phyloP scores from a whole-genome alignment of 352 stramenopile species.

The Phytophthora meadii region DNA sequence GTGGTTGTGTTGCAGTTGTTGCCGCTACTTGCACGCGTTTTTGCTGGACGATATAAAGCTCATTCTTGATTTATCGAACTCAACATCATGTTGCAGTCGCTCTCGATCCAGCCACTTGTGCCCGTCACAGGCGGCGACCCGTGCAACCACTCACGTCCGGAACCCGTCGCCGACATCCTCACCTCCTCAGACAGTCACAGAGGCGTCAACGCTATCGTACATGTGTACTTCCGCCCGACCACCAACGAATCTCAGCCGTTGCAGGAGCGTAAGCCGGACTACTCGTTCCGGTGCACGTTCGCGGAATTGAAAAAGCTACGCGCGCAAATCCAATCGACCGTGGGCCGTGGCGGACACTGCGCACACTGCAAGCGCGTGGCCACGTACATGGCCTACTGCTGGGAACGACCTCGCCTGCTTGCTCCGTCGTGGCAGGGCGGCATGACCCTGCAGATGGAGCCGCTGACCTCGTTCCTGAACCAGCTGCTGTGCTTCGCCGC shows the following conservation, averaged over 20 bases:
- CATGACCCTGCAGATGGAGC: constrained; percentile 41
- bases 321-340: constrained; percentile 31
- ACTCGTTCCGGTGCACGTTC: constrained; percentile 35
- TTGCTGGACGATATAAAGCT: constrained; percentile 13
- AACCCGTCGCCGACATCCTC: constrained; percentile 35
- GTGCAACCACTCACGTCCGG: constrained; percentile 24
- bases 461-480: constrained; percentile 41
- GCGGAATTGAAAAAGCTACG: constrained; percentile 40
- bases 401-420: constrained; percentile 42
- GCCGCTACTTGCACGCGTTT: constrained; percentile 12
- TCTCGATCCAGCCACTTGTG: constrained; percentile 37
- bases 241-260: constrained; percentile 8
- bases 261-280: constrained; percentile 31
- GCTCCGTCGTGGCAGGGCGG: constrained; percentile 41
- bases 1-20: constrained; percentile 30
- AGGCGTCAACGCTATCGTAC: constrained; percentile 31
- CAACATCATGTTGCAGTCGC: constrained; percentile 42
- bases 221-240: constrained; percentile 33
- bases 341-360: constrained; percentile 35
- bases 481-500: constrained; percentile 37
- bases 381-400: constrained; percentile 44
- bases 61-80: constrained; percentile 33
- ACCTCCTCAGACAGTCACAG: constrained; percentile 27
- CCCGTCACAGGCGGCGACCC: constrained; percentile 32
- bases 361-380: constrained; percentile 40